A percentile compares a stretch with the other conserved stretches of the same genome.
phyloP scores from a whole-genome alignment of 2,329 filamentous ascomycete genomes.

The Paecilomyces dactylethromorphus region DNA sequence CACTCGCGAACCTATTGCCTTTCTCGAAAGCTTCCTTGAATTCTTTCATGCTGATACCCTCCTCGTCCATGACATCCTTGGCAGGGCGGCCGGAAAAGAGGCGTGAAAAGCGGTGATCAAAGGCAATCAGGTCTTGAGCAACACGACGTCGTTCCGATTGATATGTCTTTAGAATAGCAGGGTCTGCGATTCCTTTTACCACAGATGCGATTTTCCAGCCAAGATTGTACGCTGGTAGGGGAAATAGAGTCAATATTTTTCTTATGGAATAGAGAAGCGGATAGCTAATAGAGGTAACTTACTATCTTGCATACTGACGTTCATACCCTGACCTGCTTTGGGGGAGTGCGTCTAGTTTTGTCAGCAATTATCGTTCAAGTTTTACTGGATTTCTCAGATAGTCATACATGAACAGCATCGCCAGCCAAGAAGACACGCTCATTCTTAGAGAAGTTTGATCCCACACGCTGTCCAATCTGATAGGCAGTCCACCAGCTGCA shows the following conservation, averaged over 20 bases:
- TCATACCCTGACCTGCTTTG: conserved; percentile 4
- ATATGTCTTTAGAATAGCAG: conserved; percentile 46
- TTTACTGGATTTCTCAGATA: conserved; percentile 45
- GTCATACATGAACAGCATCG: conserved; percentile 53
- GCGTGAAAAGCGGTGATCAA: conserved; percentile 53
- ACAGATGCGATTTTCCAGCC: conserved; percentile 52
- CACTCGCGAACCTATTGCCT: conserved; percentile 54
- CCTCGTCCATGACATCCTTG: conserved; percentile 54
- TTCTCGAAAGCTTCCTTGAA: conserved; percentile 58
- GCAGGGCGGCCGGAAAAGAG: conserved; percentile 53
- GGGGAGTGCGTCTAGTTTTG: conserved; percentile 2
- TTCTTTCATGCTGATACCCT: conserved; percentile 55
- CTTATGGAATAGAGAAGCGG: background rate
- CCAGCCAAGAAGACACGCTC: conserved; percentile 64
- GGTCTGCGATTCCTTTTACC: conserved; percentile 35
- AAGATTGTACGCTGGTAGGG: conserved; percentile 43
- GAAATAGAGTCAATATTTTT: background rate
- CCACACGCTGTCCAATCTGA: conserved; percentile 61
- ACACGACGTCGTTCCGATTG: conserved; percentile 51
- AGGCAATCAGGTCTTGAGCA: conserved; percentile 60
- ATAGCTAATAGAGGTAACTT: background rate
- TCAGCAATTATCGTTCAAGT: conserved; percentile 51
- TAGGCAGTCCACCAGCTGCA: conserved; percentile 65
- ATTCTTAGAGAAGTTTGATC: conserved; percentile 48
- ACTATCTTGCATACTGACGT: conserved; percentile 54